A percentile compares a stretch with the other conserved stretches of the same genome.
Conservation (phyloP, 2,329 filamentous ascomycete species). For the Fusarium solani-melongenae region DNA sequence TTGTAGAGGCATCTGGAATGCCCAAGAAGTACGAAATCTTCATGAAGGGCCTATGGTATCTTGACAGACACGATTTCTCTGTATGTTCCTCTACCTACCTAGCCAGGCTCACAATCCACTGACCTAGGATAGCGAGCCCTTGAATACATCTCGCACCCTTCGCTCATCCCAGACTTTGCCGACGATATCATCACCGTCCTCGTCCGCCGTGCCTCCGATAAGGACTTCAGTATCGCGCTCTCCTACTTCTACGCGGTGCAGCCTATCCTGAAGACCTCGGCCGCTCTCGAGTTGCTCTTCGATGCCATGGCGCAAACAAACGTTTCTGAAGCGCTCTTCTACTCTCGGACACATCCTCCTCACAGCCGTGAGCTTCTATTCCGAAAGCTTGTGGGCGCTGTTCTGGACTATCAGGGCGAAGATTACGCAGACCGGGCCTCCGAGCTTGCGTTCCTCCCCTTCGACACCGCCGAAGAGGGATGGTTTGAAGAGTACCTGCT, state of each 20-base stretch:
- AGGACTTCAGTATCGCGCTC: conserved; percentile 74
- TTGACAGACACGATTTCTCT: conserved; percentile 78
- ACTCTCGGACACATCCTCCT: conserved; percentile 73
- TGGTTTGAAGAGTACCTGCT: conserved; percentile 80
- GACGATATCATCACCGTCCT: conserved; percentile 83
- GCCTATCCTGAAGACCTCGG: conserved; percentile 74
- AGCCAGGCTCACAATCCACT: not conserved
- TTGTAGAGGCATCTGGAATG: conserved; percentile 72
- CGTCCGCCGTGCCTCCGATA: conserved; percentile 67
- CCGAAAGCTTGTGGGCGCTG: conserved; percentile 70
- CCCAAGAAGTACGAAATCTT: conserved; percentile 83
- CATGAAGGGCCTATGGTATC: conserved; percentile 83
- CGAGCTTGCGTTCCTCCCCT: conserved; percentile 78
- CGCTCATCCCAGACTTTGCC: conserved; percentile 81
- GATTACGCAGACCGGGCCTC: conserved; percentile 66
- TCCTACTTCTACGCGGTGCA: conserved; percentile 83
- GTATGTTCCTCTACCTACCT: conserved; percentile 49
- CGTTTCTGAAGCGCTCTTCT: conserved; percentile 79
- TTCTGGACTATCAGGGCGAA: conserved; percentile 58
- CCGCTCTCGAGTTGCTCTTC: conserved; percentile 75
- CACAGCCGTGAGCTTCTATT: conserved; percentile 73
- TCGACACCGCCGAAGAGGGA: conserved; percentile 75
- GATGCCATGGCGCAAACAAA: conserved; percentile 74
- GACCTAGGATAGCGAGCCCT: conserved; percentile 66
- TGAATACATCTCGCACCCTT: conserved; percentile 82